Percentiles rank a stretch among this genome's conserved stretches.
Evolutionary conservation across 768 basidiomycete species (phyloP).

Genomic region (Cystofilobasidium bisporidii): DNA sequence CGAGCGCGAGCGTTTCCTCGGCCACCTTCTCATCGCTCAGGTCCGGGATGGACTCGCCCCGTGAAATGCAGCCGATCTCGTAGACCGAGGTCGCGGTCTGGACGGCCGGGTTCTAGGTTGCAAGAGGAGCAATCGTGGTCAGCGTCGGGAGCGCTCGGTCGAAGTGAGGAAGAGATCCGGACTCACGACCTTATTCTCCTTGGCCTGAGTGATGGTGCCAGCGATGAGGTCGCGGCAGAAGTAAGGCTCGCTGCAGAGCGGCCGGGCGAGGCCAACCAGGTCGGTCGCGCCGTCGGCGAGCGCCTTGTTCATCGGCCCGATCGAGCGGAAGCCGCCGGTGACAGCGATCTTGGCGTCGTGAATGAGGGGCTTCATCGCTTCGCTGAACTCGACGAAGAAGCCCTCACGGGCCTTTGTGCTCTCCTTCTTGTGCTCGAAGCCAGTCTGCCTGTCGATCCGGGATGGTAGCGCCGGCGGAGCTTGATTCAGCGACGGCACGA

Average conservation of each 20-base stretch:
- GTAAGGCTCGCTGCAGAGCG: constrained; percentile 37
- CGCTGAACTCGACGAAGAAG: constrained; percentile 36
- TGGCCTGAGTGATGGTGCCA: constrained; percentile 32
- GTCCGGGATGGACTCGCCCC: constrained; percentile 29
- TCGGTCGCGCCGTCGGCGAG: constrained; percentile 31
- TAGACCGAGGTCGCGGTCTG: constrained; percentile 26
- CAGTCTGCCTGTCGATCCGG: too few species aligned
- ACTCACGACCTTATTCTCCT: constrained; percentile 31
- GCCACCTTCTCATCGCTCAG: constrained; percentile 26
- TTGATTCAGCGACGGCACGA: too few species aligned
- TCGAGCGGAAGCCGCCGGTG: constrained; percentile 39
- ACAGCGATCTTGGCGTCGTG: constrained; percentile 34
- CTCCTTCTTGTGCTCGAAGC: constrained; percentile 35
- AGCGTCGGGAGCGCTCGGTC: too few species aligned
- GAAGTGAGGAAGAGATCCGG: background rate
- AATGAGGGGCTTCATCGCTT: constrained; percentile 32
- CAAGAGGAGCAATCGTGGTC: too few species aligned
- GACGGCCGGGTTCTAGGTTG: constrained; percentile 9
- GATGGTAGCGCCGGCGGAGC: too few species aligned
- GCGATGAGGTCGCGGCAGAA: constrained; percentile 33
- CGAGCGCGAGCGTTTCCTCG: constrained; percentile 15
- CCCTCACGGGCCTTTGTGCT: constrained; percentile 35
- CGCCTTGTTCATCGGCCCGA: constrained; percentile 30
- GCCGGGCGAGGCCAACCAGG: constrained; percentile 37
- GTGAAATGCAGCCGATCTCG: constrained; percentile 23